These are phyloP conservation scores for Aspergillus piperis DNA, from an alignment of 2,329 filamentous ascomycete species.

Conservation along the genomic window DNA sequence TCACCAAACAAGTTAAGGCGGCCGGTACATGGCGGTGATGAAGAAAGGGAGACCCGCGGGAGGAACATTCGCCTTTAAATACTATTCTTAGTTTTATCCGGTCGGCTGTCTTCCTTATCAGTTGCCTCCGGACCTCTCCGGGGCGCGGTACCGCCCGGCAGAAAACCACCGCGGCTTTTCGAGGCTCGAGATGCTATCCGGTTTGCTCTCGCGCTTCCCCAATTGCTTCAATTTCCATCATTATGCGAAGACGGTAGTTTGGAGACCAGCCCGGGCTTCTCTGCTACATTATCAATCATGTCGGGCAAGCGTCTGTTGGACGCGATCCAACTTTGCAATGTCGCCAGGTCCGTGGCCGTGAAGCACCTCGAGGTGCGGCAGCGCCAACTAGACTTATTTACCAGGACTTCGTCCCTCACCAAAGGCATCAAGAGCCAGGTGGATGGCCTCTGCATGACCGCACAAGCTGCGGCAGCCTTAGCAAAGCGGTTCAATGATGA, in stretches of 20 bases:
- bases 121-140: slow-evolving; percentile 12
- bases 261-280: not conserved
- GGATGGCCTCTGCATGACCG: slow-evolving; percentile 62
- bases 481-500: slow-evolving; percentile 62
- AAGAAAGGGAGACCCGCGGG: slow-evolving; percentile 7
- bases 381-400: slow-evolving; percentile 64
- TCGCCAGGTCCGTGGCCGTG: slow-evolving; percentile 66
- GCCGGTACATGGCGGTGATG: slow-evolving; percentile 7
- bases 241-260: slow-evolving; percentile 24
- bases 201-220: not conserved
- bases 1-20: not conserved
- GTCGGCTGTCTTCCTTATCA: not conserved
- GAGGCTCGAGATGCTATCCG: not conserved
- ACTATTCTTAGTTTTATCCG: not conserved
- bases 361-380: slow-evolving; percentile 62
- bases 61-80: not conserved
- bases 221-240: slow-evolving; percentile 13
- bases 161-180: slow-evolving; percentile 10
- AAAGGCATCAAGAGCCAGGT: slow-evolving; percentile 64
- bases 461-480: slow-evolving; percentile 61
- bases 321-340: slow-evolving; percentile 68
- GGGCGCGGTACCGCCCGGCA: slow-evolving; percentile 16
- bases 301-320: slow-evolving; percentile 68
- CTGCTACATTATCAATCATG: slow-evolving; percentile 39
- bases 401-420: slow-evolving; percentile 64